Evolutionary conservation across 1,139 yeast species (phyloP).

Genomic region (Kodamaea sp.): DNA sequence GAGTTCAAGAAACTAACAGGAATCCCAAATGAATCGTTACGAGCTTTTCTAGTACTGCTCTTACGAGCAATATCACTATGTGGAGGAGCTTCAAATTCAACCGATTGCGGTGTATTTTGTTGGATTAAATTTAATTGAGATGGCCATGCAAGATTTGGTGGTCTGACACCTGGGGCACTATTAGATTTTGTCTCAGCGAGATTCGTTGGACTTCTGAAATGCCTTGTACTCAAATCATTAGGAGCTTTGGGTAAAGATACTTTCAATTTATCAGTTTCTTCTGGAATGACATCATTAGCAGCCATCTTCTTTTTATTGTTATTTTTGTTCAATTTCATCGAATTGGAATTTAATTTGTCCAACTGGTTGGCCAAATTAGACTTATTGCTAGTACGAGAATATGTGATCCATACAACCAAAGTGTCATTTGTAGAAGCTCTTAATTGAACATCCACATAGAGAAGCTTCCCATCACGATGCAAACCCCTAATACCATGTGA

Average conservation of each 20-base stretch:
- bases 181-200: background rate
- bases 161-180: background rate
- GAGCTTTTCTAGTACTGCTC: constrained; percentile 36
- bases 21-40: constrained; percentile 27
- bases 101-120: constrained; percentile 30
- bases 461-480: constrained; percentile 64
- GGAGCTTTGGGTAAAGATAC: background rate
- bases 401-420: constrained; percentile 82
- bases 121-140: constrained; percentile 54
- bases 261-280: background rate
- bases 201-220: background rate
- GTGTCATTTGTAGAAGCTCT: constrained; percentile 62
- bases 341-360: constrained; percentile 21
- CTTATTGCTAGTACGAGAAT: constrained; percentile 48
- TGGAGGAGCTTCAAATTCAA: constrained; percentile 30
- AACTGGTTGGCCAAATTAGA: constrained; percentile 23
- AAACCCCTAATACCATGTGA: constrained; percentile 65
- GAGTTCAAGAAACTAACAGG: constrained; percentile 18
- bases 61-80: constrained; percentile 32
- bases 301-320: background rate
- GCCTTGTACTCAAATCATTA: background rate
- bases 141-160: constrained; percentile 33
- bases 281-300: background rate
- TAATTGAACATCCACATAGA: constrained; percentile 75
- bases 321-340: constrained; percentile 9